These are phyloP conservation scores for Tardiomyces digboiensis DNA, from an alignment of 1,139 yeast genomes.

Conservation along the genomic window DNA sequence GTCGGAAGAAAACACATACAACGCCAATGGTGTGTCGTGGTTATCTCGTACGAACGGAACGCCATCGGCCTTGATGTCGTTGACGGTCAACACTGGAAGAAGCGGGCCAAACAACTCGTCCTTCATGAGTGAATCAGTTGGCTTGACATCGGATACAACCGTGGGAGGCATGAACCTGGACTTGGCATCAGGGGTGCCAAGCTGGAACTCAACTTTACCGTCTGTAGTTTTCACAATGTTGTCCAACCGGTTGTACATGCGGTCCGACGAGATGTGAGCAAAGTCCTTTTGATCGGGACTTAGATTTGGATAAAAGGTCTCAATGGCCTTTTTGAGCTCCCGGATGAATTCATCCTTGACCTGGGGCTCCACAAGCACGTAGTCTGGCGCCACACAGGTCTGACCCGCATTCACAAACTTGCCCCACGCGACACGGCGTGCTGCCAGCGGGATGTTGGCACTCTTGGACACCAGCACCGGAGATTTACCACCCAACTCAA, in stretches of 20 bases:
- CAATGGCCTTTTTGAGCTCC: conserved; percentile 35
- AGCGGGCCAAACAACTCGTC: conserved; percentile 83
- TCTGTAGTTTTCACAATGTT: conserved; percentile 40
- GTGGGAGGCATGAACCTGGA: conserved; percentile 66
- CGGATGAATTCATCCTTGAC: conserved; percentile 44
- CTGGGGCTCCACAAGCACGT: conserved; percentile 53
- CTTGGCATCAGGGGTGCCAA: conserved; percentile 32
- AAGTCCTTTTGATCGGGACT: conserved; percentile 30
- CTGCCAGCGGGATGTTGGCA: conserved; percentile 37
- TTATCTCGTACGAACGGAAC: conserved; percentile 37
- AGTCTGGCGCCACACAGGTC: conserved; percentile 86
- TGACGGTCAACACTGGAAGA: conserved; percentile 58
- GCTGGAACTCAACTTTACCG: conserved; percentile 53
- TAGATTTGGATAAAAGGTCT: conserved; percentile 38
- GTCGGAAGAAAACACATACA: conserved; percentile 59
- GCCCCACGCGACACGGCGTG: conserved; percentile 69
- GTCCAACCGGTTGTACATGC: conserved; percentile 45
- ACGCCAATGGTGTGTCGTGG: conserved; percentile 85
- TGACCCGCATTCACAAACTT: conserved; percentile 81
- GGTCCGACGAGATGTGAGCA: conserved; percentile 56
- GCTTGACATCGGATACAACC: conserved; percentile 47
- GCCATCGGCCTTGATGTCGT: conserved; percentile 37
- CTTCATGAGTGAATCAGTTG: conserved; percentile 65
- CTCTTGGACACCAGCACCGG: conserved; percentile 64
- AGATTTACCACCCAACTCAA: conserved; percentile 93